Percentiles rank a stretch among this genome's conserved stretches.
Conservation (phyloP, 2,329 filamentous ascomycete genomes). For the Botrytis hyacinthi region DNA sequence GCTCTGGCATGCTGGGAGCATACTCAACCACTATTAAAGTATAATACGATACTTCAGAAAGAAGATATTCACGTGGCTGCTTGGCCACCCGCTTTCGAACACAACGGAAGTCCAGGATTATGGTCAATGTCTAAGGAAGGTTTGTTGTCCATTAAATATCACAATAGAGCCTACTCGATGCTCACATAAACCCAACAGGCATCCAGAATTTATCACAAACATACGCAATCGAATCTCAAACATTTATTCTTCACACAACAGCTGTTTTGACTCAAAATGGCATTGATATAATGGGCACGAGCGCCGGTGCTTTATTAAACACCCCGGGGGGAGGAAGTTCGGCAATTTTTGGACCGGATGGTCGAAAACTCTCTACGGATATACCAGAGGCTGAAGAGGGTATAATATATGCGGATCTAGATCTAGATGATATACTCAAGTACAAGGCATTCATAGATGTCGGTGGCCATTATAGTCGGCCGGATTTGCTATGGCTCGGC, state of each 20-base stretch:
- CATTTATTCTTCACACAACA: constrained; percentile 55
- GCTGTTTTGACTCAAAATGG: constrained; percentile 47
- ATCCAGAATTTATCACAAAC: constrained; percentile 52
- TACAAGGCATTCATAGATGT: constrained; percentile 30
- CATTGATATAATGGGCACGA: not conserved
- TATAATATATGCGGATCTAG: constrained; percentile 47
- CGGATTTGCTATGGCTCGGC: constrained; percentile 32
- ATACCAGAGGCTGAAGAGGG: constrained; percentile 52
- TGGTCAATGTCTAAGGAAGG: constrained; percentile 30
- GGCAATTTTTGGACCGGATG: constrained; percentile 55
- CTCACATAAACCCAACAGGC: not conserved
- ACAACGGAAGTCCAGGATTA: constrained; percentile 42
- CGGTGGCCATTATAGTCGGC: constrained; percentile 29
- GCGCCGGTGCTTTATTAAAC: constrained; percentile 40
- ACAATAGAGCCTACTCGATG: not conserved
- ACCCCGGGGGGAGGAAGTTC: constrained; percentile 49
- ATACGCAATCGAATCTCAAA: constrained; percentile 57
- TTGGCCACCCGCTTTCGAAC: constrained; percentile 52
- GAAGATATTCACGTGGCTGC: constrained; percentile 55
- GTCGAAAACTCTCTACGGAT: constrained; percentile 41
- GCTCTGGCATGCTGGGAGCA: constrained; percentile 51
- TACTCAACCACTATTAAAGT: constrained; percentile 55
- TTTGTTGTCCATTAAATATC: constrained; percentile 33
- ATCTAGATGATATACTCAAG: constrained; percentile 26
- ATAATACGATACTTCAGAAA: constrained; percentile 46